These are phyloP conservation scores for Eragrostis curvula DNA, from an alignment of 176 grass and related monocot species.

Conservation along the genomic window DNA sequence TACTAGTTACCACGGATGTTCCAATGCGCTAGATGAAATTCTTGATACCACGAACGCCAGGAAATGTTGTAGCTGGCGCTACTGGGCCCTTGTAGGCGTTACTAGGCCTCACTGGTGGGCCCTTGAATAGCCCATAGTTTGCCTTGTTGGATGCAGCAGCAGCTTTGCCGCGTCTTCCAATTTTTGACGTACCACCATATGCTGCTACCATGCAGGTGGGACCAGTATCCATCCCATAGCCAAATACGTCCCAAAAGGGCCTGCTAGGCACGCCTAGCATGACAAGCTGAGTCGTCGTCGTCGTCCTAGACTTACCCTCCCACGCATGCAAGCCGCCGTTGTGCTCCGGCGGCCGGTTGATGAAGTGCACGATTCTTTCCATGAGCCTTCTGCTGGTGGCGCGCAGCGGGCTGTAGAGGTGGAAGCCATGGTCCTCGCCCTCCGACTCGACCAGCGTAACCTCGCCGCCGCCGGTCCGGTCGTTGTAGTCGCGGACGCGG, in stretches of 20 bases:
- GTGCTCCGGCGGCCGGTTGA: too few relatives aligned
- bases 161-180: background rate
- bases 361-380: background rate
- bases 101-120: too few relatives aligned
- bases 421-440: conserved; percentile 32
- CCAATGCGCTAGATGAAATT: background rate
- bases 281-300: too few relatives aligned
- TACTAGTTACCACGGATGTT: background rate
- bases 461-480: background rate
- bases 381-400: conserved; percentile 11
- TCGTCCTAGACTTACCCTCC: too few relatives aligned
- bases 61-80: background rate
- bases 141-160: too few relatives aligned
- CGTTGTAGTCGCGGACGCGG: background rate
- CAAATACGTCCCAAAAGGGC: too few relatives aligned
- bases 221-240: conserved; percentile 15
- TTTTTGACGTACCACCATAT: background rate
- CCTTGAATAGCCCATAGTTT: background rate
- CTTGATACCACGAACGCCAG: background rate
- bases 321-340: too few relatives aligned
- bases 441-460: conserved; percentile 12
- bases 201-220: too few relatives aligned
- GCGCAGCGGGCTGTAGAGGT: conserved; percentile 8
- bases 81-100: background rate
- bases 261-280: too few relatives aligned